These are phyloP conservation scores for Trametes punicea DNA, from an alignment of 768 basidiomycete species.

Conservation along the genomic window DNA sequence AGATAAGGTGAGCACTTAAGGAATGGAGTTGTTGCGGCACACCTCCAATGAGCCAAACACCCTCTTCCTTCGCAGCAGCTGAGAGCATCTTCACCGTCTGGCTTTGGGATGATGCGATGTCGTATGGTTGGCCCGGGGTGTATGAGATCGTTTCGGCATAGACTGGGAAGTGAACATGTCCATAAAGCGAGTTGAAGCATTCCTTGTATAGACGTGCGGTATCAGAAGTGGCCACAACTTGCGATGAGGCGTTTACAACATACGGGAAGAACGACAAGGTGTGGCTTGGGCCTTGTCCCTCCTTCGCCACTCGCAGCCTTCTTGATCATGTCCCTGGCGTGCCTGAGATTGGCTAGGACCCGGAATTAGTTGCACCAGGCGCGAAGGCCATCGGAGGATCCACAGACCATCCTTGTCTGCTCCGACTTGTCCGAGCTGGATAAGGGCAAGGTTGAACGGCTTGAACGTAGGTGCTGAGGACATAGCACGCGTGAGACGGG, in stretches of 20 bases:
- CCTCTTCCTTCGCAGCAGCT: constrained; percentile 69
- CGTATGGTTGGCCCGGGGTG: constrained; percentile 54
- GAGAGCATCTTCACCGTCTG: constrained; percentile 84
- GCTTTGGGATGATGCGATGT: constrained; percentile 52
- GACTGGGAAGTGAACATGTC: constrained; percentile 72
- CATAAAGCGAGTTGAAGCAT: constrained; percentile 88
- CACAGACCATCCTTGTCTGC: constrained; percentile 53
- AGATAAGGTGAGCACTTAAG: neutral
- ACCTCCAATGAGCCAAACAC: constrained; percentile 94
- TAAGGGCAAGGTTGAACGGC: constrained; percentile 80
- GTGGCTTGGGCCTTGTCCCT: constrained; percentile 51
- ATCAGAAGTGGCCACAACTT: neutral
- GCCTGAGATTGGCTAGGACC: constrained; percentile 60
- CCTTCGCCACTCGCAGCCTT: constrained; percentile 51
- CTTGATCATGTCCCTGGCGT: constrained; percentile 78
- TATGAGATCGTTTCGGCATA: constrained; percentile 80
- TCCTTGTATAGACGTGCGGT: constrained; percentile 44
- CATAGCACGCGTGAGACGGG: constrained; percentile 11
- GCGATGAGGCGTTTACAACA: constrained; percentile 23
- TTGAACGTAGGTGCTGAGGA: constrained; percentile 44
- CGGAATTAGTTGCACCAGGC: neutral
- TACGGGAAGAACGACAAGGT: constrained; percentile 84
- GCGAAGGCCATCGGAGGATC: neutral
- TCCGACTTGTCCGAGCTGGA: constrained; percentile 81
- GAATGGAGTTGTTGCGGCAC: neutral